Conservation (phyloP, 768 basidiomycete species). For the Lentinula guzmanii region DNA sequence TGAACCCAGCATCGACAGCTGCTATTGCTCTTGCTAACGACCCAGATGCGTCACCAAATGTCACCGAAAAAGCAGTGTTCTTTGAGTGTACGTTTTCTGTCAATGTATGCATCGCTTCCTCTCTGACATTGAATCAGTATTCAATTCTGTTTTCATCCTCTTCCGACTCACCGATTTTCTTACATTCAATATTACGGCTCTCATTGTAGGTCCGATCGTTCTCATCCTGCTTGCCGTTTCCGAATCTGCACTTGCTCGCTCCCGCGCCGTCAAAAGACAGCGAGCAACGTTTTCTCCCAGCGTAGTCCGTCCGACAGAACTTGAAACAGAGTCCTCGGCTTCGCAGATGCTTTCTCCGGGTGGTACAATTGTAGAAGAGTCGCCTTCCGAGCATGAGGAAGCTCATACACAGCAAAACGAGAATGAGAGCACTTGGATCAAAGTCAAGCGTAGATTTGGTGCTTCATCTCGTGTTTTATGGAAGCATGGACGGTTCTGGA, state of each 20-base stretch:
- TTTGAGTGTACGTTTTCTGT: constrained; percentile 57
- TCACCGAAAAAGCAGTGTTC: constrained; percentile 39
- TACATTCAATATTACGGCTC: constrained; percentile 50
- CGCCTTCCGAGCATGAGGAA: background rate
- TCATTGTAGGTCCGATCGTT: constrained; percentile 58
- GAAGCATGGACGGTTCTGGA: constrained; percentile 59
- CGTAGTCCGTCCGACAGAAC: constrained; percentile 10
- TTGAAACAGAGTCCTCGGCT: background rate
- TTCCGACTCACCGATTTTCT: constrained; percentile 48
- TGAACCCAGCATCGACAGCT: constrained; percentile 57
- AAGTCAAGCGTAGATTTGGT: constrained; percentile 11
- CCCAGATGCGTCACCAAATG: constrained; percentile 18
- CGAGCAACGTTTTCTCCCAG: background rate
- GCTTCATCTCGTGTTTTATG: constrained; percentile 24
- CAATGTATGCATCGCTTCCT: background rate
- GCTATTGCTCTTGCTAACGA: constrained; percentile 50
- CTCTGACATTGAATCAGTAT: constrained; percentile 36
- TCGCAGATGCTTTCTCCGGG: background rate
- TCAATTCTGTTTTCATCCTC: constrained; percentile 46
- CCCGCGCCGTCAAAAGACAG: background rate
- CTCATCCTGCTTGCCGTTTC: constrained; percentile 36
- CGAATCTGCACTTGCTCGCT: constrained; percentile 15
- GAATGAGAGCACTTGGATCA: constrained; percentile 19
- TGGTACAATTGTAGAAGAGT: background rate
- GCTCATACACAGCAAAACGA: background rate